Evolutionary conservation across 2,329 filamentous ascomycete genomes (phyloP), one percentile per base, ranked within the genome.

Genomic region (Dactylellina parvicollis): DNA sequence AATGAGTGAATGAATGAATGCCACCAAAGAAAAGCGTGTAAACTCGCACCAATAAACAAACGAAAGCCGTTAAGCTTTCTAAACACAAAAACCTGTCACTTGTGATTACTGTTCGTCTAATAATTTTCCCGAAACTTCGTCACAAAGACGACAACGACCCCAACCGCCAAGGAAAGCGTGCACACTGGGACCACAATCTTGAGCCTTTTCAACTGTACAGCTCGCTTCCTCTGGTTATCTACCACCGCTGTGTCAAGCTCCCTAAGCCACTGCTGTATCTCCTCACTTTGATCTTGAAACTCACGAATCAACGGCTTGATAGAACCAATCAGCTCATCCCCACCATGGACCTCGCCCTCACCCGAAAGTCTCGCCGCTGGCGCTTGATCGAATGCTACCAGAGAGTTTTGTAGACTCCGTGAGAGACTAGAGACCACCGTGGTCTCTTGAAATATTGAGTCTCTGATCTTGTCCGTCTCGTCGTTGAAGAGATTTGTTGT

Each of bases 401-500:
- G 22, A 1, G 60, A 66, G 18, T 64, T 55, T n/a, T 44, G 38
- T n/a, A 73, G 30, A n/a, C 44, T 73, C 22, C 47, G 49, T 2
- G 54, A 66, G 14, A 73, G 61, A n/a, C 20, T 73, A 1, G 60
- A 65, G 14, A 73, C 56, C 10, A 60, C 28, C 12, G 42, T 42
- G 36, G 50, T 46, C 36, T 73, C 67, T 18, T 52, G 34, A 8
- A 38, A 55, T 34, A 73, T 73, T 18, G 59, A 60, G 12, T 54
- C 49, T 12, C 67, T 16, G 14, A 73, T 73, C 30, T 50, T 59
- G 4, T 65, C 54, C 4, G 67, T 59, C 4, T 73, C 67, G 18
- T 73, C 67, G 40, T 65, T 65, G 54, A 73, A 73, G 36, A 73
- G 50, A n/a, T 73, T 73, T 12, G 61, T 59, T 5, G 60, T 73